phyloP scores from a whole-genome alignment of 164 flowering plant genomes.

The Aristolochia fimbriata region DNA sequence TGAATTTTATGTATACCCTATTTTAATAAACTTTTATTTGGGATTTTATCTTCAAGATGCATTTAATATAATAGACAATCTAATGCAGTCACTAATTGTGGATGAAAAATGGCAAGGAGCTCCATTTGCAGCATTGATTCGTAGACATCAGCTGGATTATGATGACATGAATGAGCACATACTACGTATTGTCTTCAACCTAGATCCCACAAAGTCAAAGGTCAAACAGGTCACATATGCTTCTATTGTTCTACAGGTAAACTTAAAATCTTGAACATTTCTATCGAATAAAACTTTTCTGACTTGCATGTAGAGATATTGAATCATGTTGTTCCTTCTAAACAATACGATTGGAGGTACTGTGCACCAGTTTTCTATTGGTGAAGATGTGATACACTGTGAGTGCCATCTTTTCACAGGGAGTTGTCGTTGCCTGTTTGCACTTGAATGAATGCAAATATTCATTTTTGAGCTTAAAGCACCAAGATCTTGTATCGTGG shows the following conservation, averaged over 20 bases:
- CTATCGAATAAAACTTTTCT: too few relatives aligned
- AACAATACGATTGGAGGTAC: too few relatives aligned
- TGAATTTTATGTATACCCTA: background rate
- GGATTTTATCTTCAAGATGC: background rate
- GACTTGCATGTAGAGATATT: too few relatives aligned
- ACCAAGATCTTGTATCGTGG: too few relatives aligned
- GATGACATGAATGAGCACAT: constrained; percentile 32
- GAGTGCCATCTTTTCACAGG: too few relatives aligned
- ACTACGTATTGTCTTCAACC: constrained; percentile 37
- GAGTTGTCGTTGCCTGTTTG: too few relatives aligned
- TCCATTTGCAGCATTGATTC: constrained; percentile 83
- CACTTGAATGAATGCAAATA: too few relatives aligned
- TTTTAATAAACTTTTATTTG: background rate
- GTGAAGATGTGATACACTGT: too few relatives aligned
- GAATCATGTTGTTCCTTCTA: too few relatives aligned
- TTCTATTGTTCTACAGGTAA: constrained; percentile 80
- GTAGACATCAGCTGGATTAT: constrained; percentile 44
- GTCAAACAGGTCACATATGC: constrained; percentile 62
- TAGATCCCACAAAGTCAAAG: constrained; percentile 42
- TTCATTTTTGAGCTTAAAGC: too few relatives aligned
- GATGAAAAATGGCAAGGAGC: constrained; percentile 91
- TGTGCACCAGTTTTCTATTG: too few relatives aligned
- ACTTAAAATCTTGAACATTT: background rate
- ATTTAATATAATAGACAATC: constrained; percentile 5
- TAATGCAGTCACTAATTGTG: constrained; percentile 56